Percentiles rank a stretch among this genome's conserved stretches.
These are phyloP conservation scores for Xylariaceae sp. DNA, from an alignment of 2,329 filamentous ascomycete species.

Conservation along the genomic window DNA sequence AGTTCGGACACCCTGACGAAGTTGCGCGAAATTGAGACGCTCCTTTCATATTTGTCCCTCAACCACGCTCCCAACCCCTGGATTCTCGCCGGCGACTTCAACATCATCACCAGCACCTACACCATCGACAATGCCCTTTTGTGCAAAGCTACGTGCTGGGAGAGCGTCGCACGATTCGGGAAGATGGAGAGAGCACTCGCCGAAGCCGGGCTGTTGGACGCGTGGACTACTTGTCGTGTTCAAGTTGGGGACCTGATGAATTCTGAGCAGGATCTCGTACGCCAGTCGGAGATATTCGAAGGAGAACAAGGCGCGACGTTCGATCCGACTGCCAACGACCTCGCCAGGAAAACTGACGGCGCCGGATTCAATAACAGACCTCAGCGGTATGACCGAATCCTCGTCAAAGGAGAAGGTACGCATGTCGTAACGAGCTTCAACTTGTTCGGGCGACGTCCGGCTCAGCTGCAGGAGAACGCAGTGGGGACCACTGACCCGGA, in stretches of 20 bases:
- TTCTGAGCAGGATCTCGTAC: slow-evolving; percentile 19
- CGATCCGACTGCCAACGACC: slow-evolving; percentile 50
- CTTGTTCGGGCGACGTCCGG: slow-evolving; percentile 47
- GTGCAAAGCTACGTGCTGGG: slow-evolving; percentile 46
- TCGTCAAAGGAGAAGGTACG: slow-evolving; percentile 40
- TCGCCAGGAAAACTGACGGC: slow-evolving; percentile 47
- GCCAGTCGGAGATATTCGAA: slow-evolving; percentile 37
- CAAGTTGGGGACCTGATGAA: slow-evolving; percentile 39
- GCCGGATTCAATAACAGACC: slow-evolving; percentile 47
- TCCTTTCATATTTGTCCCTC: slow-evolving; percentile 42
- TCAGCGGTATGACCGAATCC: slow-evolving; percentile 61
- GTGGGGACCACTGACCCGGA: slow-evolving; percentile 2
- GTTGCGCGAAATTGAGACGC: slow-evolving; percentile 47
- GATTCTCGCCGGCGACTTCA: slow-evolving; percentile 60
- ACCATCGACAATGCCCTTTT: slow-evolving; percentile 49
- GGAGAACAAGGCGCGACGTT: slow-evolving; percentile 63
- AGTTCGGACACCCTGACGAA: slow-evolving; percentile 54
- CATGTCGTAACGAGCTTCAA: slow-evolving; percentile 45
- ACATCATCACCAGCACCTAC: slow-evolving; percentile 53
- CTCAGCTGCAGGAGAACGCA: slow-evolving; percentile 9
- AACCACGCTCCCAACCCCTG: slow-evolving; percentile 42
- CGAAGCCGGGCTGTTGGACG: slow-evolving; percentile 44
- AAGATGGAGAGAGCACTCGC: slow-evolving; percentile 43
- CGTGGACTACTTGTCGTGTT: slow-evolving; percentile 44
- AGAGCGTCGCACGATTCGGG: slow-evolving; percentile 39